These are phyloP conservation scores for Saccharomycopsis phalli DNA, from an alignment of 1,139 yeast species.

Conservation along the genomic window DNA sequence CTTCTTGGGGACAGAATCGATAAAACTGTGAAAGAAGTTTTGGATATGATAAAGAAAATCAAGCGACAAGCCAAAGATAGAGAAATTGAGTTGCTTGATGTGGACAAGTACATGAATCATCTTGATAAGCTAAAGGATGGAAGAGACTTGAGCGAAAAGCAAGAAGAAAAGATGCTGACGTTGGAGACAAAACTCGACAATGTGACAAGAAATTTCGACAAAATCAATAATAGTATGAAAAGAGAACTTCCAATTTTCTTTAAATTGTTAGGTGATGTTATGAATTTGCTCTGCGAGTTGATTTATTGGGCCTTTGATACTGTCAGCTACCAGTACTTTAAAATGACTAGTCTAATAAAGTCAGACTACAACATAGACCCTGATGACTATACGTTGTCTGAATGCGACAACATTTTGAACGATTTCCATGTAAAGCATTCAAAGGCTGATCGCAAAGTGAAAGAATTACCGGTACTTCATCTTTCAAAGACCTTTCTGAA, in stretches of 20 bases:
- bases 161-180: conserved; percentile 13
- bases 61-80: conserved; percentile 12
- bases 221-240: conserved; percentile 14
- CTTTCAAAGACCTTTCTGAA: conserved; percentile 13
- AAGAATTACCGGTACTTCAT: conserved; percentile 12
- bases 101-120: conserved; percentile 12
- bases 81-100: conserved; percentile 16
- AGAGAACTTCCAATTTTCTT: conserved; percentile 18
- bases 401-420: conserved; percentile 4
- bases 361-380: conserved; percentile 9
- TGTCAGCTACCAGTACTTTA: conserved; percentile 16
- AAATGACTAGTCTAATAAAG: conserved; percentile 14
- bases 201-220: conserved; percentile 7
- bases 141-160: conserved; percentile 10
- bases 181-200: conserved; percentile 11
- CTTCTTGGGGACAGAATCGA: conserved; percentile 14
- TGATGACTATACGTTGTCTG: conserved; percentile 3
- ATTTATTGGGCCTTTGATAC: conserved; percentile 18
- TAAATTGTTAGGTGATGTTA: conserved; percentile 13
- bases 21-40: conserved; percentile 14
- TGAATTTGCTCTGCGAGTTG: conserved; percentile 11
- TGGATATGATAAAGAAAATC: conserved; percentile 17
- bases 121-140: conserved; percentile 13
- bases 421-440: conserved; percentile 5
- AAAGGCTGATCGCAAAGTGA: conserved; percentile 1